Conservation (phyloP, 1,284 basidiomycete genomes). For the Grifola frondosa region DNA sequence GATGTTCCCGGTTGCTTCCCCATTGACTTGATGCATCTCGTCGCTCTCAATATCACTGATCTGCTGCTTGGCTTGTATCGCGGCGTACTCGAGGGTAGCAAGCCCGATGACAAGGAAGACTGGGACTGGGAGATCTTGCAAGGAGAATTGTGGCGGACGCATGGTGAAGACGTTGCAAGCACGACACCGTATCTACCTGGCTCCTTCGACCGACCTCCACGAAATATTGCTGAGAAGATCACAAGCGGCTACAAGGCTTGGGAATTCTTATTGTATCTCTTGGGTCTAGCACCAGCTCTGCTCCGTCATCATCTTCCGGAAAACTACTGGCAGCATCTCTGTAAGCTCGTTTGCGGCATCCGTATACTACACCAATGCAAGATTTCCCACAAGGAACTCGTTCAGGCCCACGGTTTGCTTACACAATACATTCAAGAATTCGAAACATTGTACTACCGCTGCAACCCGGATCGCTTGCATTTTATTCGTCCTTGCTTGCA, state of each 20-base stretch:
- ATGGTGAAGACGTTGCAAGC: constrained; percentile 26
- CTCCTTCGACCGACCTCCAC: constrained; percentile 27
- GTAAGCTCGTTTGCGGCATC: constrained; percentile 19
- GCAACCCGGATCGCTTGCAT: constrained; percentile 20
- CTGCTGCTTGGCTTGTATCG: constrained; percentile 29
- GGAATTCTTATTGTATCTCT: constrained; percentile 25
- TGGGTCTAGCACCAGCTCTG: constrained; percentile 20
- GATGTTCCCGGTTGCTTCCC: constrained; percentile 18
- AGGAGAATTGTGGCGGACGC: constrained; percentile 32
- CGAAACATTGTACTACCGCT: constrained; percentile 24
- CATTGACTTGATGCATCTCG: constrained; percentile 32
- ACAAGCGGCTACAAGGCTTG: constrained; percentile 30
- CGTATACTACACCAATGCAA: constrained; percentile 14
- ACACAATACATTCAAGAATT: constrained; percentile 17
- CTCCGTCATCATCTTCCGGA: constrained; percentile 15
- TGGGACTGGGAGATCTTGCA: constrained; percentile 38
- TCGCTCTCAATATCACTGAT: constrained; percentile 28
- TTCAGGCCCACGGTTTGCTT: constrained; percentile 9
- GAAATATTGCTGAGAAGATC: constrained; percentile 30
- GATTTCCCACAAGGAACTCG: constrained; percentile 12
- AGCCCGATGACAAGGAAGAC: constrained; percentile 17
- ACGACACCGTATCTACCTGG: constrained; percentile 22
- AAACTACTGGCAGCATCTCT: constrained; percentile 21
- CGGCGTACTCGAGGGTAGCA: constrained; percentile 28
- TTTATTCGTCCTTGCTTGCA: constrained; percentile 25